Evolutionary conservation across 495 filamentous ascomycete species (phyloP).

Genomic region (Parmelia sp.): DNA sequence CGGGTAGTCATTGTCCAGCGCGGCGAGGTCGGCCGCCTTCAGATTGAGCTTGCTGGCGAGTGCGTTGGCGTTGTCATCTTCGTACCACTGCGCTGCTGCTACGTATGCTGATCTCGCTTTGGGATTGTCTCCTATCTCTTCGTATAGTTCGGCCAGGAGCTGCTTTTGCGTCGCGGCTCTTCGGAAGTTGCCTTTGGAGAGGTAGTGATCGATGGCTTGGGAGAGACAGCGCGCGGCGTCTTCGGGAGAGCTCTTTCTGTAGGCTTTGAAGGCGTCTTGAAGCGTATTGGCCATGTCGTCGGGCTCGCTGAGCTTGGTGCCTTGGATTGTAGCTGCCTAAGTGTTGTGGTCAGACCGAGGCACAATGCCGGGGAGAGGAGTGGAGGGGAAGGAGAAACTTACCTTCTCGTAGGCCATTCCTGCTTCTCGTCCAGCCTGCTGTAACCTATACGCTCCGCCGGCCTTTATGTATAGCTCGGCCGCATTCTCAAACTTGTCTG

Average conservation of each 20-base stretch:
- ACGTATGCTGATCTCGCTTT: constrained; percentile 44
- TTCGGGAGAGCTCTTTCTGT: constrained; percentile 71
- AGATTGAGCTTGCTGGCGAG: constrained; percentile 85
- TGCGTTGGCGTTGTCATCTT: constrained; percentile 79
- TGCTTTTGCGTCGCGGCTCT: constrained; percentile 85
- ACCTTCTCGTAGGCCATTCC: constrained; percentile 67
- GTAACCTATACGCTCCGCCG: background rate
- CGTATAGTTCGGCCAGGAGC: constrained; percentile 73
- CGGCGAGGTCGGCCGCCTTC: constrained; percentile 81
- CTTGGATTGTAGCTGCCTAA: constrained; percentile 70
- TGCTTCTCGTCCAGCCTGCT: constrained; percentile 26
- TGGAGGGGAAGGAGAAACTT: constrained; percentile 41
- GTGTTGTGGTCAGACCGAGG: background rate
- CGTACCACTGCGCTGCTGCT: constrained; percentile 74
- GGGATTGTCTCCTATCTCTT: constrained; percentile 65
- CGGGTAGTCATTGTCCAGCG: constrained; percentile 71
- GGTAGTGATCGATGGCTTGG: constrained; percentile 71
- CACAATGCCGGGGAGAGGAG: background rate
- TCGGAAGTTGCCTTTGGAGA: constrained; percentile 75
- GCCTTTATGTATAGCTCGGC: constrained; percentile 75
- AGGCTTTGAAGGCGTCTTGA: constrained; percentile 75
- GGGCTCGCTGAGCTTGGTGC: constrained; percentile 70
- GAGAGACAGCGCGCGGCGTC: constrained; percentile 71
- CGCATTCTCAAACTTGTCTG: constrained; percentile 80
- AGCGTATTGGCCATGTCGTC: constrained; percentile 81